Base-by-base conservation (phyloP, 208 protist species). In the Crithidia fasciculata region DNA sequence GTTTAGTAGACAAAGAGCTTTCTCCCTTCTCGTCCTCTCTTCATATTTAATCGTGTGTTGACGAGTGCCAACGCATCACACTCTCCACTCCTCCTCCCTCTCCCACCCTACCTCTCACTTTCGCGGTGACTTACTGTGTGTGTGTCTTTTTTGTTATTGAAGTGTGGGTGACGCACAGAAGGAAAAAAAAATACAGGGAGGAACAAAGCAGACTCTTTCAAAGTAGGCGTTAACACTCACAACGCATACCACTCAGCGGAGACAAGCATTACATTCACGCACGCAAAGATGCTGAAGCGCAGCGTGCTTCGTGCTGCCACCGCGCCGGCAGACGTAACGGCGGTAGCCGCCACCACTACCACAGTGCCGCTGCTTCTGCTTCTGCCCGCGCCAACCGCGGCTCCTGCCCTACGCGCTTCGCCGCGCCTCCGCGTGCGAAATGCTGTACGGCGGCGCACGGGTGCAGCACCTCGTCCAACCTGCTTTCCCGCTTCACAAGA, bases 401-500 rank as follows among this genome's bases (percentile, higher is more conserved):
- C 80, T 96, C 9, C 76, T 96, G 15, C 88, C 89, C 0, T 96
- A 96, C 75, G 76, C 85, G 2, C 66, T 96, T 43, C 85, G 86
- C 2, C 78, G 80, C 15, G 80, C 91, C 0, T 83, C 91, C 0
- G 87, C 87, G 10, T 81, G 60, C 43, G 87, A 94, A 53, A 88
- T 96, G 86, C 71, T 96, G 2, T 93, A 96, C 80, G 91, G 91
- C 37, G 91, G 91, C 15, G 81, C 87, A 8, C 84, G 91, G 18
- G 69, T 93, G 12, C 76, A 80, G 39, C 70, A 89, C 72, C 83
- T 96, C 9, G 80, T 84, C 4, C 78, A 79, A 19, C 56, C 39
- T 7, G 79, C 89, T 7, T 90, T 91, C 58, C 58, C 74, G 8
- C 73, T 96, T 2, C 76, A 87, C 47, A 69, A 60, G 39, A 86